These are phyloP conservation scores for Magnusiomyces tetraspermus DNA, from an alignment of 1,139 yeast species.

Conservation along the genomic window DNA sequence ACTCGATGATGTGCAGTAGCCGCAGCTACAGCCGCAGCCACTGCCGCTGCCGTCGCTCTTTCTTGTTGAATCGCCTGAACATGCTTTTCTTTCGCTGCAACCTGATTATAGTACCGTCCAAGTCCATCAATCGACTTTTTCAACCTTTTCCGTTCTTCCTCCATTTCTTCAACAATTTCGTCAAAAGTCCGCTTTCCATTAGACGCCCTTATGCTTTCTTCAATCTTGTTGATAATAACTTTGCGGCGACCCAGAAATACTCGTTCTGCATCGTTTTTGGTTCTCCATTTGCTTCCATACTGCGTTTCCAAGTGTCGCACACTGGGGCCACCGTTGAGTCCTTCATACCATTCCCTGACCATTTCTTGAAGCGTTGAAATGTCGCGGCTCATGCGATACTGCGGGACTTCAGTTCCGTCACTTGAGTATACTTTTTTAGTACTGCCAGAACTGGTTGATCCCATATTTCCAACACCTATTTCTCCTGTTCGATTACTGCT, in stretches of 20 bases:
- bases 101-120: constrained; percentile 7
- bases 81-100: not conserved
- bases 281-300: constrained; percentile 18
- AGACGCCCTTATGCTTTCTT: not conserved
- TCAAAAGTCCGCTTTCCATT: constrained; percentile 1
- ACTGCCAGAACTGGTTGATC: not conserved
- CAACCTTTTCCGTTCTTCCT: constrained; percentile 4
- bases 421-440: not conserved
- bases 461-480: no score
- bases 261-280: constrained; percentile 16
- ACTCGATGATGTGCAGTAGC: constrained; percentile 1
- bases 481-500: not conserved
- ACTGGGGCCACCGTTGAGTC: constrained; percentile 17
- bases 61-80: not conserved
- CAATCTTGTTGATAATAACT: constrained; percentile 14
- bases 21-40: constrained; percentile 2
- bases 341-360: constrained; percentile 18
- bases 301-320: constrained; percentile 16
- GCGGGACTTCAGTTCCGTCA: constrained; percentile 10
- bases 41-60: constrained; percentile 1
- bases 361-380: constrained; percentile 16
- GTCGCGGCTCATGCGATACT: constrained; percentile 16
- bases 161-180: constrained; percentile 8
- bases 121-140: constrained; percentile 9
- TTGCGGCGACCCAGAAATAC: constrained; percentile 18